Evolutionary conservation across 768 basidiomycete genomes (phyloP).

Genomic region (Tephrocybe sp.): DNA sequence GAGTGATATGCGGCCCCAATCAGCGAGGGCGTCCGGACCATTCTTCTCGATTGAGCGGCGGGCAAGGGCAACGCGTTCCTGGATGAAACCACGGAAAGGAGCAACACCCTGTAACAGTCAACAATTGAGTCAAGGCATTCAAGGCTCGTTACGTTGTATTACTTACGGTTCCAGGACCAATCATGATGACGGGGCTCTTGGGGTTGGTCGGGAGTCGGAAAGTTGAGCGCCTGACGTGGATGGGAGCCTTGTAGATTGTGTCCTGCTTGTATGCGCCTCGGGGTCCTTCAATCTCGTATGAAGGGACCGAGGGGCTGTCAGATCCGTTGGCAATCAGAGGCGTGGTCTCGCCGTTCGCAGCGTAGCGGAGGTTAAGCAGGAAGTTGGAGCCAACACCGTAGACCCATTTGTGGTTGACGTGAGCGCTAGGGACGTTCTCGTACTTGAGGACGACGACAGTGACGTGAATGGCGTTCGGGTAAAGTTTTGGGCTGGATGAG

Average conservation of each 20-base stretch:
- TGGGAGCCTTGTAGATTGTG: slow-evolving; percentile 77
- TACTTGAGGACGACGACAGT: slow-evolving; percentile 97
- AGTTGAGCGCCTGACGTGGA: slow-evolving; percentile 94
- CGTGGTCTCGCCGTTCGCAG: slow-evolving; percentile 58
- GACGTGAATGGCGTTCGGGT: slow-evolving; percentile 89
- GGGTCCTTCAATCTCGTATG: slow-evolving; percentile 89
- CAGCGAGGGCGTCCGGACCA: slow-evolving; percentile 86
- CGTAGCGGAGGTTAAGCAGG: slow-evolving; percentile 87
- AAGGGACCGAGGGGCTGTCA: slow-evolving; percentile 50
- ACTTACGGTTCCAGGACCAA: slow-evolving; percentile 95
- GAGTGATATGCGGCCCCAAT: slow-evolving; percentile 94
- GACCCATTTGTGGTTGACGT: slow-evolving; percentile 63
- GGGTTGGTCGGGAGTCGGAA: slow-evolving; percentile 98
- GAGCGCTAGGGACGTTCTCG: slow-evolving; percentile 58
- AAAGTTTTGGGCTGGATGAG: slow-evolving; percentile 92
- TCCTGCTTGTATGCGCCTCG: slow-evolving; percentile 79
- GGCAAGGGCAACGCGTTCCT: slow-evolving; percentile 96
- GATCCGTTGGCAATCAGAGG: slow-evolving; percentile 37
- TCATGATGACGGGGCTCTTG: slow-evolving; percentile 98
- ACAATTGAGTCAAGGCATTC: slow-evolving; percentile 10
- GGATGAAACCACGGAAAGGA: slow-evolving; percentile 98
- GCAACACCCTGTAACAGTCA: slow-evolving; percentile 80
- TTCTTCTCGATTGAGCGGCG: slow-evolving; percentile 95
- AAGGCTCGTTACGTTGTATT: slow-evolving; percentile 17
- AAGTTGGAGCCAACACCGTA: slow-evolving; percentile 96